A percentile compares a stretch with the other conserved stretches of the same genome.
These are phyloP conservation scores for Willaertia magna DNA, from an alignment of 208 protist genomes.

Conservation along the genomic window DNA sequence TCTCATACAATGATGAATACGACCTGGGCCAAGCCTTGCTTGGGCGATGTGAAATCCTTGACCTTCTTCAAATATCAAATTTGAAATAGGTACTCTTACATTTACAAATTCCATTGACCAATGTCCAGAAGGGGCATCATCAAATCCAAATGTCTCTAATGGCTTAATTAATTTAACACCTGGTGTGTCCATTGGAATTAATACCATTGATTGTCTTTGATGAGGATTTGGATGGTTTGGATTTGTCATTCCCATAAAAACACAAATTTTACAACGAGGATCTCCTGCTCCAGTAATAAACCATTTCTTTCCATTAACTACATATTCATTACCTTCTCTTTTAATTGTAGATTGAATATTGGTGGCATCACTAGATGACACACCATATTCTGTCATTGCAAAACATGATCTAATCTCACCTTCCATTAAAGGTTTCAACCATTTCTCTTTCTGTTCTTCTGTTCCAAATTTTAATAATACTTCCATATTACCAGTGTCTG, in stretches of 20 bases:
- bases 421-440: constrained; percentile 46
- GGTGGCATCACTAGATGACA: constrained; percentile 39
- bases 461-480: constrained; percentile 42
- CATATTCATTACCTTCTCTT: constrained; percentile 38
- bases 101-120: constrained; percentile 37
- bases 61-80: constrained; percentile 51
- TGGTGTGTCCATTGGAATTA: constrained; percentile 52
- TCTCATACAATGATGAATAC: constrained; percentile 75
- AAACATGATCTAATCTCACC: constrained; percentile 53
- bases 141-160: constrained; percentile 48
- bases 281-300: constrained; percentile 42
- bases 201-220: constrained; percentile 54
- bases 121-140: constrained; percentile 47
- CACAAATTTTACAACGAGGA: constrained; percentile 20
- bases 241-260: constrained; percentile 50
- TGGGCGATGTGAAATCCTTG: constrained; percentile 61
- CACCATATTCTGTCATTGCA: constrained; percentile 59
- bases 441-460: constrained; percentile 39
- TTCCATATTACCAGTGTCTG: constrained; percentile 71
- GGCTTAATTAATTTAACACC: constrained; percentile 43
- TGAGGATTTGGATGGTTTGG: constrained; percentile 19
- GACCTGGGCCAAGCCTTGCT: constrained; percentile 17
- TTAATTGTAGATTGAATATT: constrained; percentile 24
- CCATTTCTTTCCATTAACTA: constrained; percentile 61
- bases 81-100: constrained; percentile 42